Evolutionary conservation across 2,329 filamentous ascomycete genomes (phyloP), one percentile per base, ranked within the genome.

Genomic region (Raffaelea deltoideospora): DNA sequence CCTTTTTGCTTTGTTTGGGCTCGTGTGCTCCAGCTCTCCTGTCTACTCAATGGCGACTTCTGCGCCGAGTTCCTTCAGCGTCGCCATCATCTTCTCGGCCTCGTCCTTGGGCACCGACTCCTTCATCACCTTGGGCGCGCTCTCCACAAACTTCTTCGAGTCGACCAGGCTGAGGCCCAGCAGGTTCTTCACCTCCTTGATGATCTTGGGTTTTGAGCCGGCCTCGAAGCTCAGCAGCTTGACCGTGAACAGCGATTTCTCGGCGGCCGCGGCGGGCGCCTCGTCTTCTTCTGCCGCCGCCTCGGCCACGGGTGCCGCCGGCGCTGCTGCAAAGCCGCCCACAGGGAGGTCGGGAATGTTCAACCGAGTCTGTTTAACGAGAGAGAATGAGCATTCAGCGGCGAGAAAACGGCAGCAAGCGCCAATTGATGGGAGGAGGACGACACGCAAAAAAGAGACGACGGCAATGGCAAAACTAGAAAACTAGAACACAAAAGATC

Each of bases 141-240:
- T 85, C 72, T 99, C 90, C 47, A 98, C 90, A 54, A 99, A 99
- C 70, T 99, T 99, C 80, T 99, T 99, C 65, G 84, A 93, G 63
- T 99, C 90, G 49, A 99, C 92, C 66, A 99, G 72, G 58, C 83
- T 92, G 55, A 98, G 64, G 31, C 90, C 90, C 42, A 99, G 68
- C 75, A 98, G 71, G 53, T 76, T 78, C 77, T 99, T 99, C 67
- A 99, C 73, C 69, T 99, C 90, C 75, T 99, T 99, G 72, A 98
- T 99, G 52, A 98, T 69, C 80, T 99, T 99, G 52, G 92, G 86
- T 71, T 99, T 99, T 46, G 88, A 67, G 35, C 64, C 70, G 21
- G 86, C 70, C 37, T 98, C 92, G 57, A 96, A 92, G 26, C 79
- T 80, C 60, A 83, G 72, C 45, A 99, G 77, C 68, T 95, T 96